Evolutionary conservation across 2,329 filamentous ascomycete genomes (phyloP), one percentile per base, ranked within the genome.

Genomic region (Xylariaceae sp.): DNA sequence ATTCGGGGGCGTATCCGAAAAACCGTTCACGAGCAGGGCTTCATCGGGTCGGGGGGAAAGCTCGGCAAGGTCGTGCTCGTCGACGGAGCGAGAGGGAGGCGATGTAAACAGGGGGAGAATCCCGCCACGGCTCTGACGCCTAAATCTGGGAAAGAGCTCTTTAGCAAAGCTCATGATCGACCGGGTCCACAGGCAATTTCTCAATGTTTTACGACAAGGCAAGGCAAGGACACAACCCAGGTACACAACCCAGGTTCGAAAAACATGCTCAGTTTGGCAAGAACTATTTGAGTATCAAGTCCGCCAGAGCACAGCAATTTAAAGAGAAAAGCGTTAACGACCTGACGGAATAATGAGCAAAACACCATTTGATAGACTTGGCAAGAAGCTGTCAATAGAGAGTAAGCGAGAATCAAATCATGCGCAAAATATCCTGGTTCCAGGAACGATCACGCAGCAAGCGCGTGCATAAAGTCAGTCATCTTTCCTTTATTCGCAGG

Each of bases 41-140:
- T 55, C 47, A 17, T 56, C 56, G 3, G 56, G 52, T 23, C 54
- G 50, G 3, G 57, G 57, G 31, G 55, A 58, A 13, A 60, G 47
- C 23, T 59, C 55, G 33, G 47, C 44, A 18, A 60, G 55, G 15
- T 56, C 50, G 43, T 57, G 55, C 15, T 59, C 54, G 33, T 54
- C 46, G 12, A 47, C 43, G 14, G 36, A 37, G 16, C 29, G 44
- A 15, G 34, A 48, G 16, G 47, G 44, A 11, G 51, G 44, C 5
- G 51, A 52, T 11, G 34, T 48, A 37, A 49, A 48, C 26, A 48
- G 42, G 26, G 52, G 47, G 13, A 53, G 34, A 52, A 52, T 53
- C 15, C 41, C 38, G 18, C 46, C 40, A 27, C 53, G 48, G 18
- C 48, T 46, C 21, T 55, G 40, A 14, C 54, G 46, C n/a, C 58